phyloP scores from a whole-genome alignment of 139 green algal species.

The Edaphochlamys debaryana region DNA sequence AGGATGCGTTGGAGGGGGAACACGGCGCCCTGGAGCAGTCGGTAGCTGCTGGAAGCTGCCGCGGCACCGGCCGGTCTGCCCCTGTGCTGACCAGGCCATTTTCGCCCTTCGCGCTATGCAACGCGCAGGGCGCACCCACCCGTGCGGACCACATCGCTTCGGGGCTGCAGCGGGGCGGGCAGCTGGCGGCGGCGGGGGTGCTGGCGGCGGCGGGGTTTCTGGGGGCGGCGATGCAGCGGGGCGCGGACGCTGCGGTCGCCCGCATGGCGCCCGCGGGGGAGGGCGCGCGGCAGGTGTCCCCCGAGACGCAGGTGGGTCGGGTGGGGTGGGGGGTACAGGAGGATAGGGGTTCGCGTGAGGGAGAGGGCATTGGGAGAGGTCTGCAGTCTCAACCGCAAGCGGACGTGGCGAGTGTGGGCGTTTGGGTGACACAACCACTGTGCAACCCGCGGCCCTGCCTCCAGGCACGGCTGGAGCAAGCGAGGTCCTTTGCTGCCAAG shows the following conservation, averaged over 20 bases:
- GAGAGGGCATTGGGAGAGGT: neutral
- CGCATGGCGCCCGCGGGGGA: conserved; percentile 3
- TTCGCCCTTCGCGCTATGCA: neutral
- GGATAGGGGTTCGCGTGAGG: neutral
- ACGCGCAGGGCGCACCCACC: neutral
- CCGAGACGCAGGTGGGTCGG: neutral
- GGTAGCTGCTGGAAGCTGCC: too few species aligned
- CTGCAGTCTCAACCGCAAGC: neutral
- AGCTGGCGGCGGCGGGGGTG: conserved; percentile 23
- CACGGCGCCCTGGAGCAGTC: too few species aligned
- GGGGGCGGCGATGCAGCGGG: neutral
- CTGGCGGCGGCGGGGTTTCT: neutral
- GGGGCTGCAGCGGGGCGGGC: conserved; percentile 5
- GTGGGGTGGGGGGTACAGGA: neutral
- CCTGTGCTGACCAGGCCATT: neutral
- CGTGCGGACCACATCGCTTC: neutral
- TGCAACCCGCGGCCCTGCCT: neutral
- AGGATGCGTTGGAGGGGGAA: too few species aligned
- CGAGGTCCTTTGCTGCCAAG: neutral
- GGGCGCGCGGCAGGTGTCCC: neutral
- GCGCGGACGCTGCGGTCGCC: conserved; percentile 16
- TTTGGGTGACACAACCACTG: neutral
- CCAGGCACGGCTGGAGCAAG: neutral
- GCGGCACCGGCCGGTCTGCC: too few species aligned
- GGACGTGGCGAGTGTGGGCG: neutral